phyloP scores from a whole-genome alignment of 805 yeast genomes.

The Phaffomyces thermotolerans region DNA sequence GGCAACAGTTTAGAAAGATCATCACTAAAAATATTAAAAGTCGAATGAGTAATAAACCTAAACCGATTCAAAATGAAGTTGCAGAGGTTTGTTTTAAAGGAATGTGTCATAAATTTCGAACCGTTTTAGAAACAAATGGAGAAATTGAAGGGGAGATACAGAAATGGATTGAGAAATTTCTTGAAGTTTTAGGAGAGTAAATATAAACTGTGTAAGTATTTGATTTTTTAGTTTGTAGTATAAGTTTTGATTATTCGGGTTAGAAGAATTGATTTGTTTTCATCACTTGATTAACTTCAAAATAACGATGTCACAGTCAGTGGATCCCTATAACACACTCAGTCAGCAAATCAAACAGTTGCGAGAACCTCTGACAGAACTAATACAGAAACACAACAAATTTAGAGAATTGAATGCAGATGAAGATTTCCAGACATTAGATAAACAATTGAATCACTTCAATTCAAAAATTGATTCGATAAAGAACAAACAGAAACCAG shows the following conservation, averaged over 20 bases:
- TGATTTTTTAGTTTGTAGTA: too few species aligned
- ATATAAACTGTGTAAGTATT: not conserved
- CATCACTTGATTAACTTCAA: too few species aligned
- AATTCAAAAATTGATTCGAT: not conserved
- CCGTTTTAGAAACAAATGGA: constrained; percentile 5
- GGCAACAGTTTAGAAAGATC: constrained; percentile 14
- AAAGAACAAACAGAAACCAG: too few species aligned
- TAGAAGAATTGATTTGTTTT: not conserved
- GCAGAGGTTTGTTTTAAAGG: constrained; percentile 21
- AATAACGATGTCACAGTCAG: not conserved
- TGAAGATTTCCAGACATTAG: not conserved
- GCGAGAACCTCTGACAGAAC: constrained; percentile 5
- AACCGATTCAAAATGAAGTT: constrained; percentile 15
- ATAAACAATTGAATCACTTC: not conserved
- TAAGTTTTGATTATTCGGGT: not conserved
- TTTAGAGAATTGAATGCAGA: constrained; percentile 5
- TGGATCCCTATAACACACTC: constrained; percentile 9
- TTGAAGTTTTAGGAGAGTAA: constrained; percentile 12
- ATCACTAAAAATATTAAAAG: constrained; percentile 13
- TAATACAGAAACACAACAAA: constrained; percentile 7
- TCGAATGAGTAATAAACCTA: constrained; percentile 10
- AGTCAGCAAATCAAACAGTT: constrained; percentile 9
- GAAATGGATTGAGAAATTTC: constrained; percentile 15
- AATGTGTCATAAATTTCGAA: constrained; percentile 16
- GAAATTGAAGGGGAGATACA: constrained; percentile 9